Conservation (phyloP, 1,284 basidiomycete genomes). For the Phaffia rhodozyma region DNA sequence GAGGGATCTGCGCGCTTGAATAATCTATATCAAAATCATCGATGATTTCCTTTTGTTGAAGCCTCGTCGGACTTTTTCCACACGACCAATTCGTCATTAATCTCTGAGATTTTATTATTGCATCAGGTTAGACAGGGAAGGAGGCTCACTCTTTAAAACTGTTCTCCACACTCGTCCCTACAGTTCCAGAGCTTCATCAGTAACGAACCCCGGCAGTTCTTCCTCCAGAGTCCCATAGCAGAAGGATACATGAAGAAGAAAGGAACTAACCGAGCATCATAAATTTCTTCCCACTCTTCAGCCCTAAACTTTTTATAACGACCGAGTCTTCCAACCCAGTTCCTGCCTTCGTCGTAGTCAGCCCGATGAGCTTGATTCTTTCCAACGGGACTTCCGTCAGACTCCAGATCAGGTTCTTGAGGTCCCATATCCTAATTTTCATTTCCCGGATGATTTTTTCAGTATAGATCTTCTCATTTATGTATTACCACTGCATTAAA, state of each 20-base stretch:
- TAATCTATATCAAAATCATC: conserved; percentile 73
- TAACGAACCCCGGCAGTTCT: conserved; percentile 11
- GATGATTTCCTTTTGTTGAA: conserved; percentile 34
- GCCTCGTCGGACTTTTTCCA: conserved; percentile 14
- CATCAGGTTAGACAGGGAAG: conserved; percentile 37
- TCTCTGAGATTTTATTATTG: conserved; percentile 27
- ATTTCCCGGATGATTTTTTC: not conserved
- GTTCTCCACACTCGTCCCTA: conserved; percentile 69
- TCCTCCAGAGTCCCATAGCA: conserved; percentile 4
- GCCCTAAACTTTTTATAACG: conserved; percentile 50
- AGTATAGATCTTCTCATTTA: not conserved
- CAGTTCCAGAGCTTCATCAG: conserved; percentile 43
- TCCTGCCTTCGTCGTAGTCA: conserved; percentile 33
- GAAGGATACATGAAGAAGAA: conserved; percentile 18
- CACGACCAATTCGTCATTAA: conserved; percentile 5
- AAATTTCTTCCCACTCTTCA: conserved; percentile 58
- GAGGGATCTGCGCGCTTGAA: conserved; percentile 28
- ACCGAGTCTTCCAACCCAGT: conserved; percentile 25
- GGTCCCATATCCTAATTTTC: conserved; percentile 32
- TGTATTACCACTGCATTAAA: not conserved
- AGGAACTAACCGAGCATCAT: conserved; percentile 38
- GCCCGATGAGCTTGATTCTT: conserved; percentile 76
- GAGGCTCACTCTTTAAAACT: conserved; percentile 54
- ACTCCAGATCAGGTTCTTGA: conserved; percentile 42
- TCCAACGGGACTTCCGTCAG: conserved; percentile 71